Evolutionary conservation across 2,329 filamentous ascomycete species (phyloP), one percentile per base, ranked within the genome.

Genomic region (Diaporthe sp.): DNA sequence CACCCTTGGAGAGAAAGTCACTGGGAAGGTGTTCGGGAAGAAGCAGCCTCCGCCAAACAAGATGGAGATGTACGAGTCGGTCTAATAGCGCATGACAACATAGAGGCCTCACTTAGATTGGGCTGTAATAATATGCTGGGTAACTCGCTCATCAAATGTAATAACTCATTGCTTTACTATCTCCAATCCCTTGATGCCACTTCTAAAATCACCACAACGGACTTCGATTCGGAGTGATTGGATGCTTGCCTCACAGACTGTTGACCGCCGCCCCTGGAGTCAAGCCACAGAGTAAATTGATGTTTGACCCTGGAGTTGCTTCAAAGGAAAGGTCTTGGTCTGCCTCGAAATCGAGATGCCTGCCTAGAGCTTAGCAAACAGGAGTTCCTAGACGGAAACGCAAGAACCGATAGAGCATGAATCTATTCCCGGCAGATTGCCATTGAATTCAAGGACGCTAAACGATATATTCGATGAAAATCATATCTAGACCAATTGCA

Each of bases 1-100:
- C 15, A 79, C 81, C 25, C 76, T 83, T 58, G 83, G 82, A n/a
- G 83, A 84, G 31, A 84, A 82, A 79, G 78, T 84, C 28, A 84
- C 82, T 2, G 79, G 81, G 65, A 87, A 85, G 80, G 53, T 85
- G n/a, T 84, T 85, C 34, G 46, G 49, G 2, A 39, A 73, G 58
- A 73, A 73, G 58, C 22, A 73, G 12, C 28, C 46, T 37, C 12
- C 5, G 34, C 71, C 58, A 8, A 39, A 74, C 4, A 67, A 76
- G 44, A 55, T 46, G 60, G 62, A 42, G 12, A 51, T 51, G n/a
- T 74, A 73, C 10, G 71, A 73, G 71, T 28, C 46, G 19, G 58
- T 73, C 37, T 44, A n/a, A 65, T 25, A 37, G n/a, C 34, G 12
- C 31, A 62, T 15, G 1, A 44, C n/a, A 34, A 22, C 17, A 39